Evolutionary conservation across 1,139 yeast genomes (phyloP), one percentile per base, ranked within the genome.

Genomic region (Suhomyces anneliseae): DNA sequence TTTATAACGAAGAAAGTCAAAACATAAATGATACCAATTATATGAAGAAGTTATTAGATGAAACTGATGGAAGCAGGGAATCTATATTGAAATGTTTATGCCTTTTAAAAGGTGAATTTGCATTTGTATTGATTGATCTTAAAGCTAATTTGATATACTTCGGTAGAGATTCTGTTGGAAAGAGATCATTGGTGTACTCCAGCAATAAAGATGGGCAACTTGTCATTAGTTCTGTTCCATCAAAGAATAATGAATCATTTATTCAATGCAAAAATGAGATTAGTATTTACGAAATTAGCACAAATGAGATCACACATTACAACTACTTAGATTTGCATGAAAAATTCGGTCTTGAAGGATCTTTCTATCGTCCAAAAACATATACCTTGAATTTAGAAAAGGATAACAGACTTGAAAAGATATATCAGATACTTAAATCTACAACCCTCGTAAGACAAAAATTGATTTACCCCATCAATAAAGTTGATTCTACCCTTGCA

Each of bases 101-200:
- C n/a, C 47, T 45, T 1, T 55, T 89, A 29, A 72, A 78, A 32
- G 99, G 99, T 1, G 99, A 93, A 61, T 93, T 84, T 72, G 95
- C 99, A 0, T 81, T 70, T 64, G 74, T 73, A 38, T 69, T 80
- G 50, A 60, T 76, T 35, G 87, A 82, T 52, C 52, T 56, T 11
- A 15, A 52, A 1, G 56, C 64, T 1, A 56, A 68, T 0, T 59
- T 53, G 34, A 58, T 88, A 0, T 87, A 82, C 69, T 95, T 90
- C 68, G 97, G 95, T 0, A 79, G 97, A 56, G 99, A 93, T 62
- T 62, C 74, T 1, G 69, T 90, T 24, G 99, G 99, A 0, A 83
- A 87, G 58, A 74, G 97, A 49, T 86, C 97, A 19, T 69, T 93
- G 37, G 69, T 86, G 26, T 87, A 72, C 51, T 56, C 64, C 7